These are phyloP conservation scores for Phytophthora rubi DNA, from an alignment of 352 stramenopile genomes.

Conservation along the genomic window DNA sequence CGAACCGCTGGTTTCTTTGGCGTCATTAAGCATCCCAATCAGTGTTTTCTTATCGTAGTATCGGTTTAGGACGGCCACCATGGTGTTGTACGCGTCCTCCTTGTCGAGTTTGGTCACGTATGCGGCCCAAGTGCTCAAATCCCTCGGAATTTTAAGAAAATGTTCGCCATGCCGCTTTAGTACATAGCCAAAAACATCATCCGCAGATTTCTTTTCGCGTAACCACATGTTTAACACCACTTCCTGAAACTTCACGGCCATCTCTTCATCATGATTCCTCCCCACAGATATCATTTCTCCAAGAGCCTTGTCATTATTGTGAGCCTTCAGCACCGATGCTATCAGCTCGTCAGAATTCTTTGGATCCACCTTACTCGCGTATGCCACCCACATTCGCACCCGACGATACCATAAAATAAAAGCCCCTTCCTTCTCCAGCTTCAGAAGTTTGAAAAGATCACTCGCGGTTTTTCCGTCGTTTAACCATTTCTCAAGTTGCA, in stretches of 20 bases:
- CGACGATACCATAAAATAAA: background rate
- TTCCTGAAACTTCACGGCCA: background rate
- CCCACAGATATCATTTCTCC: background rate
- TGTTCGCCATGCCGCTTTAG: background rate
- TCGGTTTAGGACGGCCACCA: background rate
- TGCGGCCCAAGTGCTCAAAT: background rate
- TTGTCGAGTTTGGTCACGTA: slow-evolving; percentile 1
- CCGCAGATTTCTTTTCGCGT: background rate
- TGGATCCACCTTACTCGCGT: background rate
- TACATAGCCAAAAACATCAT: background rate
- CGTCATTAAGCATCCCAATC: background rate
- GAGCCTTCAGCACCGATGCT: background rate
- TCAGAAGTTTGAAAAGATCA: background rate
- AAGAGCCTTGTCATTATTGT: background rate
- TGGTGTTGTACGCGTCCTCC: background rate
- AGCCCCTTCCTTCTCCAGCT: background rate
- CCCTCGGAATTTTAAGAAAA: background rate
- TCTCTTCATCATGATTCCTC: background rate
- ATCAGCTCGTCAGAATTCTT: background rate
- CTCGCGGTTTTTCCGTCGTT: background rate
- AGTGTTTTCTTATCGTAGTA: background rate
- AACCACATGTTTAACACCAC: background rate
- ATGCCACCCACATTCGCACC: background rate
- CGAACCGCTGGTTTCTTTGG: background rate
- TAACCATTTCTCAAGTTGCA: background rate